A percentile compares a stretch with the other conserved stretches of the same genome.
phyloP scores from a whole-genome alignment of 495 filamentous ascomycete genomes.

The Neurospora sp. region DNA sequence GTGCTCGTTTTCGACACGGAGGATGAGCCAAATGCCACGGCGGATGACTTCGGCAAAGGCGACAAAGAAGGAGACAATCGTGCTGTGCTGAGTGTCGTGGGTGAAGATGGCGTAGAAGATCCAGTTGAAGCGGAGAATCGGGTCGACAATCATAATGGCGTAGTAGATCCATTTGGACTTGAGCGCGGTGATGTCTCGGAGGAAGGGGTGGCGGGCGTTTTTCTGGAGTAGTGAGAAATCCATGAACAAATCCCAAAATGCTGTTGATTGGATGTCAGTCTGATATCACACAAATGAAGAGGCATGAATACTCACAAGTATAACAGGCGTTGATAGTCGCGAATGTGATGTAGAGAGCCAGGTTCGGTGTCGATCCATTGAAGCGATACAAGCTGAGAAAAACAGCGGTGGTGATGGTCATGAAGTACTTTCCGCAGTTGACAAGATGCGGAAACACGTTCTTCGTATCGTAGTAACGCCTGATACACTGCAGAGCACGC shows the following conservation, averaged over 20 bases:
- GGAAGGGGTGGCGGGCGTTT: slow-evolving; percentile 53
- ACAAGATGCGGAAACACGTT: slow-evolving; percentile 87
- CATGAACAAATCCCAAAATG: slow-evolving; percentile 95
- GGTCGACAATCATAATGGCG: slow-evolving; percentile 68
- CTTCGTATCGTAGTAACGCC: slow-evolving; percentile 78
- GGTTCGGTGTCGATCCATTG: slow-evolving; percentile 38
- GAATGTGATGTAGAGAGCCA: slow-evolving; percentile 65
- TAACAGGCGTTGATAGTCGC: slow-evolving; percentile 74
- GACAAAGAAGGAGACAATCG: slow-evolving; percentile 65
- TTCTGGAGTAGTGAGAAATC: slow-evolving; percentile 84
- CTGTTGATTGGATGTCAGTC: slow-evolving; percentile 17
- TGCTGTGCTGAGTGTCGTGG: slow-evolving; percentile 67
- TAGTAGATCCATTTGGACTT: slow-evolving; percentile 77
- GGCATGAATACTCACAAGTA: slow-evolving; percentile 44
- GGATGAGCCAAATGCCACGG: slow-evolving; percentile 79
- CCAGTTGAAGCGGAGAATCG: slow-evolving; percentile 90
- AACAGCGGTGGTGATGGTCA: slow-evolving; percentile 69
- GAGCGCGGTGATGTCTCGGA: slow-evolving; percentile 73
- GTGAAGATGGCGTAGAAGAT: slow-evolving; percentile 85
- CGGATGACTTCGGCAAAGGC: slow-evolving; percentile 67
- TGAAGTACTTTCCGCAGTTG: slow-evolving; percentile 86
- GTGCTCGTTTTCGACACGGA: slow-evolving; percentile 96
- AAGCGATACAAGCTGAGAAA: slow-evolving; percentile 76
- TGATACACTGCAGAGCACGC: slow-evolving; percentile 82
- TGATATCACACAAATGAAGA: neutral